phyloP scores from a whole-genome alignment of 78 protist species.

The Corallochytrium limacisporum region DNA sequence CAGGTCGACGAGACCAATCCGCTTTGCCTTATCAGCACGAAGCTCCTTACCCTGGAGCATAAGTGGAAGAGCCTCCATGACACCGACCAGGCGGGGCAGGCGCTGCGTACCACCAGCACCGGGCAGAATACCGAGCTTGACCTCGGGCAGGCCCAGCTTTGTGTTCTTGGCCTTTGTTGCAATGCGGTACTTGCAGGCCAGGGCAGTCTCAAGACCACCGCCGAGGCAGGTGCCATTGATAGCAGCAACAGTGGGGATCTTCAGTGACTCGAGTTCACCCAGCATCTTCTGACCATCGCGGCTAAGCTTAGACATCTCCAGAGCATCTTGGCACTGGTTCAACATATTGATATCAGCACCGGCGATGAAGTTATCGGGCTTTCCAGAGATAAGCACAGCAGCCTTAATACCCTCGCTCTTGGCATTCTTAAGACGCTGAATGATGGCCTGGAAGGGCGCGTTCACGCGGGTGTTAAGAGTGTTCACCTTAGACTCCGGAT shows the following conservation, averaged over 20 bases:
- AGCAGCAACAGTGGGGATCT: conserved; percentile 61
- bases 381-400: conserved; percentile 26
- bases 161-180: conserved; percentile 28
- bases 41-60: conserved; percentile 38
- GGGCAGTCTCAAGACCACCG: conserved; percentile 81
- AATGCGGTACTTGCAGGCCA: conserved; percentile 70
- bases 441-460: too few species aligned
- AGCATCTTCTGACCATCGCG: conserved; percentile 4
- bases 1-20: conserved; percentile 27
- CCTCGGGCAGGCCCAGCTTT: conserved; percentile 43
- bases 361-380: conserved; percentile 29
- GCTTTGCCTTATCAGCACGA: conserved; percentile 19
- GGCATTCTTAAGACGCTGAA: too few species aligned
- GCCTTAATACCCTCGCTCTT: conserved; percentile 7
- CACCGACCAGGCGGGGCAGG: conserved; percentile 63
- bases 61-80: conserved; percentile 29
- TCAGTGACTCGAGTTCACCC: background rate
- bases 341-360: conserved; percentile 33
- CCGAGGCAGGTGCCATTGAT: conserved; percentile 76
- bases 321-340: background rate
- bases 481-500: too few species aligned
- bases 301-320: background rate
- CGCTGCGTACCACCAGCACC: conserved; percentile 91
- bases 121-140: conserved; percentile 77
- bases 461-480: too few species aligned